Evolutionary conservation across 1,139 yeast genomes (phyloP).

Genomic region (Kodamaea ohmeri): DNA sequence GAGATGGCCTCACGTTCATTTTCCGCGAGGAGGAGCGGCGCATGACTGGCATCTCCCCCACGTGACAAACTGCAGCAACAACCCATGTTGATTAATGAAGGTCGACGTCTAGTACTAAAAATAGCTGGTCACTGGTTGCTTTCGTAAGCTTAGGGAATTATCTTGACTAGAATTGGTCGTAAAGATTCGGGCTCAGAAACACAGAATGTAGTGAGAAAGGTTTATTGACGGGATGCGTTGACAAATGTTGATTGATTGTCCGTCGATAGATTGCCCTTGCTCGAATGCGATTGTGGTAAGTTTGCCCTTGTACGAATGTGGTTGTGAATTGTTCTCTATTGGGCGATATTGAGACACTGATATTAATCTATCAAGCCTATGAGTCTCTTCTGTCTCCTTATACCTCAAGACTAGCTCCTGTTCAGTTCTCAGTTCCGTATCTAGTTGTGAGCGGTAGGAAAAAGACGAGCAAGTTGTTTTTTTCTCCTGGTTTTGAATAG

Average conservation of each 20-base stretch:
- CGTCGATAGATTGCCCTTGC: too few species aligned
- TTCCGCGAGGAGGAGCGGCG: slow-evolving; percentile 84
- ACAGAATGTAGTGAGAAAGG: too few species aligned
- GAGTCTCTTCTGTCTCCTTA: neutral
- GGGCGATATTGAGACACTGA: too few species aligned
- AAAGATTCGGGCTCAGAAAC: too few species aligned
- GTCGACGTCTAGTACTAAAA: neutral
- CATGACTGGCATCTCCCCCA: slow-evolving; percentile 49
- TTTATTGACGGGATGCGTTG: too few species aligned
- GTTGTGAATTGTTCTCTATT: too few species aligned
- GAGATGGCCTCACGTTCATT: slow-evolving; percentile 96
- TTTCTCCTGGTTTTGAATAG: slow-evolving; percentile 2
- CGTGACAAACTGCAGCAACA: slow-evolving; percentile 55
- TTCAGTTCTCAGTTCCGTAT: neutral
- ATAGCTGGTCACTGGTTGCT: too few species aligned
- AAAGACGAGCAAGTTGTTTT: slow-evolving; percentile 5
- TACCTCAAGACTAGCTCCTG: neutral
- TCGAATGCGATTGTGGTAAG: too few species aligned
- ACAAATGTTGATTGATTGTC: too few species aligned
- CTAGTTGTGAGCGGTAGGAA: neutral
- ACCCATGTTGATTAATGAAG: slow-evolving; percentile 46
- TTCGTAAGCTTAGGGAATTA: neutral
- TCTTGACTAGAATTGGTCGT: neutral
- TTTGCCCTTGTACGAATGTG: too few species aligned
- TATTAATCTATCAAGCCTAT: too few species aligned